Evolutionary conservation across 106 monocot genomes (phyloP).

Genomic region (Acorus gramineus): DNA sequence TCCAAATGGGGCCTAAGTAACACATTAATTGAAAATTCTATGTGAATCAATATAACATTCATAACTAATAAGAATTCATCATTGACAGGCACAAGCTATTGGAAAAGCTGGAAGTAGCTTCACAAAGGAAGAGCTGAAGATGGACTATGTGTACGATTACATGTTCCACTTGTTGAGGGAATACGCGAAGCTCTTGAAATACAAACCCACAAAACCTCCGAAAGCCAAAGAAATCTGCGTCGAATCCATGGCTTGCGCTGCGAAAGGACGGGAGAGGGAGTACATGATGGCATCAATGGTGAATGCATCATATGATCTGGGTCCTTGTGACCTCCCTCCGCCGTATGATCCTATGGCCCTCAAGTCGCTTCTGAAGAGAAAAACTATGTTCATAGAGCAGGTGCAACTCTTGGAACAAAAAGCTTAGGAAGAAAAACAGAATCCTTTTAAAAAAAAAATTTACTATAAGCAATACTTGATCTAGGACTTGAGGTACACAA

Average conservation of each 20-base stretch:
- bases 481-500: too few relatives aligned
- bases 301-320: constrained; percentile 4
- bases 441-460: too few relatives aligned
- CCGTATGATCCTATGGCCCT: constrained; percentile 10
- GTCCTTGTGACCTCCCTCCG: constrained; percentile 30
- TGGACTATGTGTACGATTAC: constrained; percentile 64
- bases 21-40: too few relatives aligned
- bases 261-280: constrained; percentile 9
- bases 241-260: constrained; percentile 35
- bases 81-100: constrained; percentile 22
- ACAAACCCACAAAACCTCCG: constrained; percentile 35
- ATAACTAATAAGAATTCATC: too few relatives aligned
- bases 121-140: constrained; percentile 32
- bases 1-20: too few relatives aligned
- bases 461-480: too few relatives aligned
- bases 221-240: constrained; percentile 30
- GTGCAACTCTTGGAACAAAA: constrained; percentile 6
- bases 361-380: background rate
- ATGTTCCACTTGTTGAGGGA: constrained; percentile 57
- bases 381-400: constrained; percentile 3
- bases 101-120: constrained; percentile 39
- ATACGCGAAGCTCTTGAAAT: constrained; percentile 45
- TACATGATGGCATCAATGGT: constrained; percentile 43
- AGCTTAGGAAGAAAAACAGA: background rate
- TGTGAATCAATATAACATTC: too few relatives aligned